Percentiles rank a stretch among this genome's conserved stretches.
phyloP scores from a whole-genome alignment of 2,329 filamentous ascomycete genomes.

The Diaporthe caulivora region DNA sequence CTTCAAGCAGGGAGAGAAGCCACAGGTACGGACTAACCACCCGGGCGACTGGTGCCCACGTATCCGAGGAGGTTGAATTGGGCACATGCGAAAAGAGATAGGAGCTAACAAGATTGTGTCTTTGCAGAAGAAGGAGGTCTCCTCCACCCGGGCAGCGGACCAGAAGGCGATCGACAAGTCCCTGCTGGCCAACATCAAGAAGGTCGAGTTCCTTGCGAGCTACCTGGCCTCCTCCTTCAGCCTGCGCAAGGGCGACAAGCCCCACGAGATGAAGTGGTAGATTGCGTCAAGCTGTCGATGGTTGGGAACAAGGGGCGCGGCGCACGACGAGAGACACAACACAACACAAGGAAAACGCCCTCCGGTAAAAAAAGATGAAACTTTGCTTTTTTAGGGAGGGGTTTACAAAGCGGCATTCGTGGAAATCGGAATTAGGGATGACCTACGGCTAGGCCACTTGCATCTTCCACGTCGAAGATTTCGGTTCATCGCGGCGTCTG shows the following conservation, averaged over 20 bases:
- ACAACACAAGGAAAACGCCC: conserved; percentile 11
- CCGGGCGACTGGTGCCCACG: neutral
- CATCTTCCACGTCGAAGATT: conserved; percentile 74
- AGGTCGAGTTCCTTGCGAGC: conserved; percentile 92
- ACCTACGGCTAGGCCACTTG: conserved; percentile 70
- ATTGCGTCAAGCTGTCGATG: conserved; percentile 46
- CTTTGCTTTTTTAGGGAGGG: conserved; percentile 41
- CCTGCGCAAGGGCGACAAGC: conserved; percentile 99
- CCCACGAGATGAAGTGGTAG: conserved; percentile 99
- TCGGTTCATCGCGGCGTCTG: conserved; percentile 76
- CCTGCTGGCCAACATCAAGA: conserved; percentile 95
- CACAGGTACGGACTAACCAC: conserved; percentile 64
- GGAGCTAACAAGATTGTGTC: conserved; percentile 51
- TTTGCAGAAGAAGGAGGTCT: conserved; percentile 94
- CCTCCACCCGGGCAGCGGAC: conserved; percentile 91
- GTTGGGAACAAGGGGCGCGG: conserved; percentile 40
- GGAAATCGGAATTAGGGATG: conserved; percentile 38
- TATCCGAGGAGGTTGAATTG: neutral
- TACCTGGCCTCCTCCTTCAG: conserved; percentile 98
- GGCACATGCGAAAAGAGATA: neutral
- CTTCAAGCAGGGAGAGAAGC: conserved; percentile 99
- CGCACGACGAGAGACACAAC: conserved; percentile 41
- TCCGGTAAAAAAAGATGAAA: conserved; percentile 45
- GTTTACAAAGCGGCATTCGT: conserved; percentile 41
- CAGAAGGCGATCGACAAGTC: conserved; percentile 99